Evolutionary conservation across 2,329 filamentous ascomycete species (phyloP).

Genomic region (Hymenoscyphus albidus): DNA sequence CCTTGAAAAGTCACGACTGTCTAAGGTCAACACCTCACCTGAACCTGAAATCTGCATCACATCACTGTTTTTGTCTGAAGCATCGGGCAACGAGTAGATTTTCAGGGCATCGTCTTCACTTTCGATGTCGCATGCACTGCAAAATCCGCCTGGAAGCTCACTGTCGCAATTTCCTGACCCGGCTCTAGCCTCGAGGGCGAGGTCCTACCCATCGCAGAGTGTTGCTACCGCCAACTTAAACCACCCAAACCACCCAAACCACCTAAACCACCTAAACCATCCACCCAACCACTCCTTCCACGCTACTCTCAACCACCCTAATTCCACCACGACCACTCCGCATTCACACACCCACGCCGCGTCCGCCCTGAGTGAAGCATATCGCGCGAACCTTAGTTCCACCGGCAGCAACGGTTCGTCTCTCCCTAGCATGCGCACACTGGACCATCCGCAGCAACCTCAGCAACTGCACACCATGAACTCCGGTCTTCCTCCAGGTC

Average conservation of each 20-base stretch:
- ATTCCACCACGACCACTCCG: constrained; percentile 40
- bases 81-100: neutral
- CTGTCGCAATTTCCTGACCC: constrained; percentile 13
- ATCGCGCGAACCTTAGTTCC: constrained; percentile 39
- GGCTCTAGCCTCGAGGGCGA: constrained; percentile 20
- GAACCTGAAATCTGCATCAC: neutral
- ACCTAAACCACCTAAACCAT: neutral
- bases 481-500: constrained; percentile 48
- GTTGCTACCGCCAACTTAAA: neutral
- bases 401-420: constrained; percentile 44
- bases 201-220: constrained; percentile 8
- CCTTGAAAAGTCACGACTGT: neutral
- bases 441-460: constrained; percentile 37
- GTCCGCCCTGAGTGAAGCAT: constrained; percentile 39
- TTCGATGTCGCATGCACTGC: constrained; percentile 33
- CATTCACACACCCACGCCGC: constrained; percentile 43
- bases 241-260: neutral
- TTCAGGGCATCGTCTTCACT: constrained; percentile 23
- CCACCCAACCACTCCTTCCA: too few relatives aligned
- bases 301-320: too few relatives aligned
- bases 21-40: neutral
- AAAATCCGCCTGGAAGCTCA: constrained; percentile 21
- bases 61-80: neutral
- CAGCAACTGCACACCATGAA: constrained; percentile 42
- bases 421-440: constrained; percentile 48